phyloP scores from a whole-genome alignment of 352 stramenopile genomes.

The Globisporangium splendens region DNA sequence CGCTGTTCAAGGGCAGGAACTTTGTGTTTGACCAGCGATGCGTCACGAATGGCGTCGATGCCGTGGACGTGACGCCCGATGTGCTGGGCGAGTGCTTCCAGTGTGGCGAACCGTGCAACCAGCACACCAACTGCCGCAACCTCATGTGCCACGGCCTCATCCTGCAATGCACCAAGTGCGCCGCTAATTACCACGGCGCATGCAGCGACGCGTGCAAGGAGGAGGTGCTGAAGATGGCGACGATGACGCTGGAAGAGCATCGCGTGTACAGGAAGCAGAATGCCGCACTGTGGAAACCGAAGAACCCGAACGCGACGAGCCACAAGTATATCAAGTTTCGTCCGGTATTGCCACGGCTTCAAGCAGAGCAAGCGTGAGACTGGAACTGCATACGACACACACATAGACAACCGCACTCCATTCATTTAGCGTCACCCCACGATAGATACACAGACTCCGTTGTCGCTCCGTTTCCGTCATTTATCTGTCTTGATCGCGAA shows the following conservation, averaged over 20 bases:
- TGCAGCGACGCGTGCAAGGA: constrained; percentile 47
- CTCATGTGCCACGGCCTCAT: constrained; percentile 50
- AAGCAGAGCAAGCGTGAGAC: background rate
- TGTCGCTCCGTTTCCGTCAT: too few species aligned
- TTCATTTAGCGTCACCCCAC: background rate
- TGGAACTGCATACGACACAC: too few species aligned
- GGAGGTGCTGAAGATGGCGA: constrained; percentile 47
- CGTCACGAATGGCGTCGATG: constrained; percentile 10
- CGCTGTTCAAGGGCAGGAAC: constrained; percentile 11
- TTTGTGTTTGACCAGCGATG: constrained; percentile 49
- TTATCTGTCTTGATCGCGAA: too few species aligned
- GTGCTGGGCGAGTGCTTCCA: constrained; percentile 39
- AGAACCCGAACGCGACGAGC: constrained; percentile 42
- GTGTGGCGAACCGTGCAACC: constrained; percentile 32
- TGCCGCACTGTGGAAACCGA: constrained; percentile 42
- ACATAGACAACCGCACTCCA: too few species aligned
- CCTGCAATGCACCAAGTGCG: constrained; percentile 44
- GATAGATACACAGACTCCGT: too few species aligned
- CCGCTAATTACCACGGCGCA: constrained; percentile 18
- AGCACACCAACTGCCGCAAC: constrained; percentile 42
- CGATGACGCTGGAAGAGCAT: constrained; percentile 47
- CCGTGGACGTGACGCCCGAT: constrained; percentile 28
- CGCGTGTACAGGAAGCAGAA: constrained; percentile 58
- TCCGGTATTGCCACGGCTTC: background rate
- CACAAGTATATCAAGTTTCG: constrained; percentile 12